Evolutionary conservation across 495 filamentous ascomycete genomes (phyloP).

Genomic region (Corynascus novoguineensis): DNA sequence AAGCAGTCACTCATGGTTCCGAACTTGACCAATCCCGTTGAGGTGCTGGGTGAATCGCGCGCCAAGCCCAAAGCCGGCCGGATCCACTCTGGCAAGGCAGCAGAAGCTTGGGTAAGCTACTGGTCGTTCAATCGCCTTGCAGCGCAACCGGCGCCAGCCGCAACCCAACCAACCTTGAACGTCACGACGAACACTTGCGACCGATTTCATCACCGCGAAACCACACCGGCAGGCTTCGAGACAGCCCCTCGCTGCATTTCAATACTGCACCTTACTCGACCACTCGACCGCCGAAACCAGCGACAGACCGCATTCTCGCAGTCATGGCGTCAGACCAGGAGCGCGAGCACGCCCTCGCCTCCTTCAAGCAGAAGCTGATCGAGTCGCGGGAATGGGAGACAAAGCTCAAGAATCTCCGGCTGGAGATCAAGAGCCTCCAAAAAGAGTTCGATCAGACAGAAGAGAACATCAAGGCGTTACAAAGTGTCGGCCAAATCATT

Average conservation of each 20-base stretch:
- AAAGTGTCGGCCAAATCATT: constrained; percentile 99
- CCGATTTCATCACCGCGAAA: neutral
- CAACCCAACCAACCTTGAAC: neutral
- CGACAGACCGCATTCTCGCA: neutral
- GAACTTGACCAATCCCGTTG: neutral
- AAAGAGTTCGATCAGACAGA: constrained; percentile 95
- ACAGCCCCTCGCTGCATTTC: neutral
- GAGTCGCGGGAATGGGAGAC: constrained; percentile 98
- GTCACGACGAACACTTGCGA: neutral
- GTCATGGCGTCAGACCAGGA: constrained; percentile 52
- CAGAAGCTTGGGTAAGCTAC: constrained; percentile 23
- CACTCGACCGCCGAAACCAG: neutral
- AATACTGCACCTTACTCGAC: neutral
- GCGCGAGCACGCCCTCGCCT: constrained; percentile 74
- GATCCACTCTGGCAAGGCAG: constrained; percentile 20
- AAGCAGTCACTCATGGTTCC: no score
- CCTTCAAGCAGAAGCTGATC: constrained; percentile 87
- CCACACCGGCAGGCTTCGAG: neutral
- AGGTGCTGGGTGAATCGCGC: neutral
- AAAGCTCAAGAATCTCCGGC: constrained; percentile 83
- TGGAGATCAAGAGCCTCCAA: constrained; percentile 92
- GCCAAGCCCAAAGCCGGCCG: neutral
- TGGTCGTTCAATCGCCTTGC: neutral
- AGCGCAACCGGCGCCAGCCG: constrained; percentile 3
- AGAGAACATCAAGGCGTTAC: constrained; percentile 98